Conservation (phyloP, 1,284 basidiomycete genomes). For the Cryptococcus wingfieldii region DNA sequence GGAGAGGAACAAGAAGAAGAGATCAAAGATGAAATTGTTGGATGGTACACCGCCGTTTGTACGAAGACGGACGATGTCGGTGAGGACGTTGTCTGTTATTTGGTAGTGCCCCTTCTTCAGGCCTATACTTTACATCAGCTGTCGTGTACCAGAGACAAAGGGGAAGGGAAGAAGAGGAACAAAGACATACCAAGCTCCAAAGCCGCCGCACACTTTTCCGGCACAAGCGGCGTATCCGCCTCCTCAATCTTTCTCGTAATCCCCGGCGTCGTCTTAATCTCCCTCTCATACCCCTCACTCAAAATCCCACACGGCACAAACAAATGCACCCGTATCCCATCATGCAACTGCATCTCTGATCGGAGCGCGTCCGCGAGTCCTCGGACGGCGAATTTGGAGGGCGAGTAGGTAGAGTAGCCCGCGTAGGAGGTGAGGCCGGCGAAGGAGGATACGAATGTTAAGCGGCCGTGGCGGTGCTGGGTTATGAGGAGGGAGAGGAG, state of each 20-base stretch:
- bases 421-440: constrained; percentile 74
- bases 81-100: constrained; percentile 68
- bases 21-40: constrained; percentile 60
- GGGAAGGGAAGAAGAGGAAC: neutral
- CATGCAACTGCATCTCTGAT: constrained; percentile 67
- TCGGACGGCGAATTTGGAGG: constrained; percentile 83
- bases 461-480: constrained; percentile 57
- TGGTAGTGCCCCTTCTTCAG: constrained; percentile 68
- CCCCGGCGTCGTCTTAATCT: constrained; percentile 75
- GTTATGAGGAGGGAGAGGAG: too few species aligned
- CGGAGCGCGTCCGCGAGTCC: constrained; percentile 85
- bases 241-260: constrained; percentile 79
- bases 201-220: constrained; percentile 62
- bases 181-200: constrained; percentile 60
- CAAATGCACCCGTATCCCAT: constrained; percentile 68
- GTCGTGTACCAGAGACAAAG: too few species aligned
- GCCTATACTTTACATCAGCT: constrained; percentile 49
- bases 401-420: constrained; percentile 81
- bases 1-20: constrained; percentile 51
- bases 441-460: constrained; percentile 78
- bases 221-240: constrained; percentile 61
- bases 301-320: constrained; percentile 84
- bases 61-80: constrained; percentile 63
- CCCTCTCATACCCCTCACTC: constrained; percentile 72
- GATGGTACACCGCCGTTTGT: constrained; percentile 66